A percentile compares a stretch with the other conserved stretches of the same genome.
Conservation (phyloP, 1,284 basidiomycete genomes). For the Cryptococcus sp. region DNA sequence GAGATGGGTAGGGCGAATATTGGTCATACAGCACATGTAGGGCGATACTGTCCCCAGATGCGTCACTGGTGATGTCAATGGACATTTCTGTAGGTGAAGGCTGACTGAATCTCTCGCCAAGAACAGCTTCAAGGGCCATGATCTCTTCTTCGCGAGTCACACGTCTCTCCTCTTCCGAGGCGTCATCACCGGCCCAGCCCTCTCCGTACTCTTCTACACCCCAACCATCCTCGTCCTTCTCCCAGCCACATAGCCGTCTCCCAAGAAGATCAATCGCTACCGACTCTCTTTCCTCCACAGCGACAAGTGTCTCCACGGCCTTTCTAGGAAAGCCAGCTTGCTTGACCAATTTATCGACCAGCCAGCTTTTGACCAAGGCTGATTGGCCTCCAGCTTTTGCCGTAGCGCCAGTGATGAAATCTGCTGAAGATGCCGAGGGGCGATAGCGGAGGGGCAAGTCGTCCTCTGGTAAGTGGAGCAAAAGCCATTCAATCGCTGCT, state of each 20-base stretch:
- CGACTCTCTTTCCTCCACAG: constrained; percentile 37
- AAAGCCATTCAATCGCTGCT: constrained; percentile 55
- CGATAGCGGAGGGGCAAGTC: constrained; percentile 63
- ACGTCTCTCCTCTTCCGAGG: constrained; percentile 58
- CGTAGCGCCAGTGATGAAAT: constrained; percentile 61
- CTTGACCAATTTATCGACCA: constrained; percentile 77
- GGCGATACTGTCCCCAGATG: constrained; percentile 57
- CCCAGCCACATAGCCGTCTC: constrained; percentile 51
- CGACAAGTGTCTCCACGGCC: constrained; percentile 58
- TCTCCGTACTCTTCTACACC: constrained; percentile 55
- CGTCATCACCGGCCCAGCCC: constrained; percentile 57
- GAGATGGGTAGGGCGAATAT: constrained; percentile 60
- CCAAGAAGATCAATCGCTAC: constrained; percentile 51
- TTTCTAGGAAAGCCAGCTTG: constrained; percentile 80
- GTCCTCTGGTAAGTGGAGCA: constrained; percentile 58
- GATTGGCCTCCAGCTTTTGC: constrained; percentile 56
- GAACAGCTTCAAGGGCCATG: constrained; percentile 61
- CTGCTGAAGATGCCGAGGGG: constrained; percentile 66
- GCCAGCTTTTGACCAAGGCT: constrained; percentile 75
- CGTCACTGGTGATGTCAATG: constrained; percentile 65
- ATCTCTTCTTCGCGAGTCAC: constrained; percentile 70
- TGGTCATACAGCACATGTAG: constrained; percentile 67
- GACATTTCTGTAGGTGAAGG: constrained; percentile 55
- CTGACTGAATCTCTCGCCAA: constrained; percentile 54
- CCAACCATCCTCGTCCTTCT: constrained; percentile 52